Conservation (phyloP, 805 yeast species). For the Saccharomycopsis vini region DNA sequence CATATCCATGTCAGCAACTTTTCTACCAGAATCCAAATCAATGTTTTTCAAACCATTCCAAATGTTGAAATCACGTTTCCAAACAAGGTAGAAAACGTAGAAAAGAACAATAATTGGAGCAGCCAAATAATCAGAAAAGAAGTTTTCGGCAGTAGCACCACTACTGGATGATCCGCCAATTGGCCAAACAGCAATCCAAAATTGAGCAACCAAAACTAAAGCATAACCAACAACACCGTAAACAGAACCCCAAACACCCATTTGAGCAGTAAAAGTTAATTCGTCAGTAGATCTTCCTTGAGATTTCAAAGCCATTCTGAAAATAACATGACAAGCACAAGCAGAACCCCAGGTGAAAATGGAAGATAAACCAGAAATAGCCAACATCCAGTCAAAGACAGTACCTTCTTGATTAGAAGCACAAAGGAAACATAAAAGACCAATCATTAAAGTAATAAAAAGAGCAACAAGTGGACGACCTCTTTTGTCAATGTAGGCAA, state of each 20-base stretch:
- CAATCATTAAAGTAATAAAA: constrained; percentile 41
- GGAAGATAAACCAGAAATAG: constrained; percentile 54
- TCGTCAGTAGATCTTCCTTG: constrained; percentile 68
- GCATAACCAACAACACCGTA: constrained; percentile 51
- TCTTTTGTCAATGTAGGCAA: constrained; percentile 52
- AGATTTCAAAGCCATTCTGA: constrained; percentile 50
- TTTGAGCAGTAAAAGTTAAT: constrained; percentile 55
- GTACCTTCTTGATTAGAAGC: constrained; percentile 43
- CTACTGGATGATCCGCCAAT: constrained; percentile 53
- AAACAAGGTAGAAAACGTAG: constrained; percentile 50
- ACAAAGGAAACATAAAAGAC: constrained; percentile 49
- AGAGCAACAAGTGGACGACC: constrained; percentile 63
- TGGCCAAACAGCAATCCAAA: constrained; percentile 78
- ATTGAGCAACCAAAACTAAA: constrained; percentile 62
- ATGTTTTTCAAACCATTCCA: constrained; percentile 39
- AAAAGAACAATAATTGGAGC: constrained; percentile 51
- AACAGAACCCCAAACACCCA: constrained; percentile 60
- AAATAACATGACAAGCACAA: constrained; percentile 50
- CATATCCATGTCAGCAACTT: constrained; percentile 45
- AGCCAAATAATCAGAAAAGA: constrained; percentile 61
- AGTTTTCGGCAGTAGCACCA: constrained; percentile 42
- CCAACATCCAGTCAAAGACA: constrained; percentile 57
- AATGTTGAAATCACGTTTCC: constrained; percentile 35
- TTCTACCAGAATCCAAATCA: constrained; percentile 57
- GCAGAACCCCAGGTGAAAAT: constrained; percentile 58